phyloP scores from a whole-genome alignment of 441 rosid genomes.

The Erysimum pusillum region DNA sequence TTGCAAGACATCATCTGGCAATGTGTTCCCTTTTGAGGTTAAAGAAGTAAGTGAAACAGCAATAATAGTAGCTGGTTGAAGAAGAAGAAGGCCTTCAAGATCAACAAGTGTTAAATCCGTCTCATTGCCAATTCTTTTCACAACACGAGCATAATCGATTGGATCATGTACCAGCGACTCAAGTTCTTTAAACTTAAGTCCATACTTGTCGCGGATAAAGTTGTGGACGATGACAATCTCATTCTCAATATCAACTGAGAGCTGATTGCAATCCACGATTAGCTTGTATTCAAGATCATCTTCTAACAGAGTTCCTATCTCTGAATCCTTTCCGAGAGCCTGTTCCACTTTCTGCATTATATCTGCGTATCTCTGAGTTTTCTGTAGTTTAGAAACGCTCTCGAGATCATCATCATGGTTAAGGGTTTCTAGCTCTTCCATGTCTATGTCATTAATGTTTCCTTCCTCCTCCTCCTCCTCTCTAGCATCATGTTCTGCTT shows the following conservation, averaged over 20 bases:
- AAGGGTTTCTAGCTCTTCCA: constrained; percentile 70
- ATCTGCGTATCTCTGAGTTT: constrained; percentile 73
- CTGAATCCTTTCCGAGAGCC: constrained; percentile 72
- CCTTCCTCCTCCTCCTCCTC: constrained; percentile 84
- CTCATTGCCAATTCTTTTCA: constrained; percentile 81
- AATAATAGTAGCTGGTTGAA: constrained; percentile 84
- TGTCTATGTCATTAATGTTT: constrained; percentile 65
- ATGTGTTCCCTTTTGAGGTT: constrained; percentile 85
- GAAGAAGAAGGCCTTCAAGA: constrained; percentile 75
- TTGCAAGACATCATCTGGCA: constrained; percentile 76
- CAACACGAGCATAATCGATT: constrained; percentile 89
- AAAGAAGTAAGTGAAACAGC: constrained; percentile 86
- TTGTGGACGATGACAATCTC: constrained; percentile 85
- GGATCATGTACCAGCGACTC: constrained; percentile 55
- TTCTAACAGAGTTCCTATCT: constrained; percentile 57
- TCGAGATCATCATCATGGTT: constrained; percentile 81
- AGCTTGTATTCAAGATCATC: constrained; percentile 83
- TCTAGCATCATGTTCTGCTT: constrained; percentile 63
- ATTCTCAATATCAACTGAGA: constrained; percentile 85
- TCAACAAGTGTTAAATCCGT: constrained; percentile 83
- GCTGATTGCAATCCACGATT: constrained; percentile 83
- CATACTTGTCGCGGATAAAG: constrained; percentile 84
- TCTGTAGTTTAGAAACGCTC: constrained; percentile 79
- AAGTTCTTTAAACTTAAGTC: constrained; percentile 85
- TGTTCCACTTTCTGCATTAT: constrained; percentile 87